These are phyloP conservation scores for Bruguiera parviflora DNA, from an alignment of 345 rosid species.

Conservation along the genomic window DNA sequence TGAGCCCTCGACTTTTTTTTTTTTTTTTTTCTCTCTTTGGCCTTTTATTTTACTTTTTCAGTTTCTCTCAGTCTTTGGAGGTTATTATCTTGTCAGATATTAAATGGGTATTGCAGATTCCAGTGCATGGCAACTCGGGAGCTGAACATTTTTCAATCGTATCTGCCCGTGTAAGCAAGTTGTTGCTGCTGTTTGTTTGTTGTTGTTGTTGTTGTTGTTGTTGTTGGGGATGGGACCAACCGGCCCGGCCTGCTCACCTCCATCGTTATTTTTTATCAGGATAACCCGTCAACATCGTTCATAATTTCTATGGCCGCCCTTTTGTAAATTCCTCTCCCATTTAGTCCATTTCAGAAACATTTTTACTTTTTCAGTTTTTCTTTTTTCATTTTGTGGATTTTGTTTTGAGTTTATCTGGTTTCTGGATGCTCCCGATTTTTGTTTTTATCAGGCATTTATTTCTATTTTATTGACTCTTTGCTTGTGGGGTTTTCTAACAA, in stretches of 20 bases:
- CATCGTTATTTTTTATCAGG: slow-evolving; percentile 35
- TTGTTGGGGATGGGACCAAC: slow-evolving; percentile 45
- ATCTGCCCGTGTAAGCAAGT: slow-evolving; percentile 39
- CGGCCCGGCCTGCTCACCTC: slow-evolving; percentile 32
- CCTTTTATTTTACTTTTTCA: background rate
- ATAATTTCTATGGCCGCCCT: slow-evolving; percentile 46
- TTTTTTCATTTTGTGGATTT: slow-evolving; percentile 10
- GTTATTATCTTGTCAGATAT: slow-evolving; percentile 40
- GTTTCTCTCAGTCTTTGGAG: background rate
- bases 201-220: slow-evolving; percentile 18
- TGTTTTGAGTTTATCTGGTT: slow-evolving; percentile 20
- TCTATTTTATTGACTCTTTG: slow-evolving; percentile 5
- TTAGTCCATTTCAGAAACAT: background rate
- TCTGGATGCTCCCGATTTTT: slow-evolving; percentile 30
- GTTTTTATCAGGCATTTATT: slow-evolving; percentile 27
- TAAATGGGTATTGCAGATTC: slow-evolving; percentile 41
- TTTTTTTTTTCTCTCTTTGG: background rate
- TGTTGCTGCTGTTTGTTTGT: slow-evolving; percentile 24
- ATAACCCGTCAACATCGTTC: slow-evolving; percentile 57
- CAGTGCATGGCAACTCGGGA: slow-evolving; percentile 36
- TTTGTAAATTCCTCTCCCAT: slow-evolving; percentile 23
- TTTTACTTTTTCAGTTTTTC: slow-evolving; percentile 1
- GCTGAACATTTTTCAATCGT: slow-evolving; percentile 33
- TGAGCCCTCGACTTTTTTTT: background rate
- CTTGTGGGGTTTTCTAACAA: slow-evolving; percentile 9